Base-by-base conservation (phyloP, 306 rosid species). In the Pterocarpus macrocarpus region DNA sequence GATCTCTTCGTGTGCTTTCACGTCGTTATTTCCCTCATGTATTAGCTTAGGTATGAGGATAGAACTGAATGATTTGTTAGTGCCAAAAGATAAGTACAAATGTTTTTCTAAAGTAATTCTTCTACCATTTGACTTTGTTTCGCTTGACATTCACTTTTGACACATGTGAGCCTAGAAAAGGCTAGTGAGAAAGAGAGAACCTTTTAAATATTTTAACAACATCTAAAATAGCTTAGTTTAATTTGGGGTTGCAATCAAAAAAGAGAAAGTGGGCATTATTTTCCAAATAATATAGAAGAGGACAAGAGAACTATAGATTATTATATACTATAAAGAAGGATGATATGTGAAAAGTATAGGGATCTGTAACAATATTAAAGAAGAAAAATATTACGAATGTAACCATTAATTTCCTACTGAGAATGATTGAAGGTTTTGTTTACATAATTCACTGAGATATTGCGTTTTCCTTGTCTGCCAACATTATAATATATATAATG, bases 381-480 rank as follows among this genome's bases (percentile, higher is more conserved):
- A 69, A 80, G 45, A 81, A 57, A 70, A 58, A 36, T 67, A 80
- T 39, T 64, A 64, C 22, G 49, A 73, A 77, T 75, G 76, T 30
- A 32, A 63, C 49, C 76, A 64, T 80, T 81, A 67, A 64, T 78
- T 74, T 73, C 65, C 76, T 22, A 6, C 5, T 65, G 84, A 85
- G 88, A 90, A 81, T 75, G 88, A 87, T 88, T 80, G 89, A 59
- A 76, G 70, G 78, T 66, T 75, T 84, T 71, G 81, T 84, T 69
- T 70, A 78, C 32, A 55, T 78, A 57, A 71, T 64, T 80, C 43
- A 90, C 87, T 92, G 83, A 86, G 94, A 88, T 89, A 88, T 80
- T 83, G 81, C 71, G 72, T 50, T 76, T 76, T 71, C 47, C 73
- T 81, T 78, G 85, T 81, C 87, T 84, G 45, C 86, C 85, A 75